These are phyloP conservation scores for Podila epicladia DNA, from an alignment of 192 early-diverging fungal species.

Conservation along the genomic window DNA sequence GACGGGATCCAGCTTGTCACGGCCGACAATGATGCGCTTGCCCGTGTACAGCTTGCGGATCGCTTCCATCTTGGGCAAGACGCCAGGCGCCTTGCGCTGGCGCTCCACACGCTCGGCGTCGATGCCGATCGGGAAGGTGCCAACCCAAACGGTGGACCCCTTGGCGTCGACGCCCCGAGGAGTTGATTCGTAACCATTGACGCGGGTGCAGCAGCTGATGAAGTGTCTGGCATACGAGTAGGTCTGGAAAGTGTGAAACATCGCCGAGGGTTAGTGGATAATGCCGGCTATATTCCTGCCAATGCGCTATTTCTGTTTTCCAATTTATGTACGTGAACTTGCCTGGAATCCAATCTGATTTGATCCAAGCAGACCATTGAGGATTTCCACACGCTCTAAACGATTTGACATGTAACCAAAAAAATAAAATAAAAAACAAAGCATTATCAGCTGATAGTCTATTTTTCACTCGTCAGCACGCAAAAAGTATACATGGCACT, in stretches of 20 bases:
- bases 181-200: conserved; percentile 92
- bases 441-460: not conserved
- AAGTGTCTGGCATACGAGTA: conserved; percentile 97
- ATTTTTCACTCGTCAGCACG: not conserved
- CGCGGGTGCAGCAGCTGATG: conserved; percentile 89
- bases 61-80: conserved; percentile 79
- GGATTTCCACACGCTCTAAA: conserved; percentile 79
- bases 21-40: conserved; percentile 96
- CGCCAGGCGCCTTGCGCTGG: conserved; percentile 70
- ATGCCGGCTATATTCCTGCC: no score
- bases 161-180: conserved; percentile 91
- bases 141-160: conserved; percentile 80
- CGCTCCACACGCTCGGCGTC: conserved; percentile 78
- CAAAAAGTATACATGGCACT: not conserved
- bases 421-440: not conserved
- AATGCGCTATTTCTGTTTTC: no score
- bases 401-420: not conserved
- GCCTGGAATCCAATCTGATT: conserved; percentile 95
- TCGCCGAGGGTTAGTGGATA: not conserved
- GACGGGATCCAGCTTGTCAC: conserved; percentile 94
- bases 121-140: conserved; percentile 98
- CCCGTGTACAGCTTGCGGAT: conserved; percentile 86
- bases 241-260: conserved; percentile 56
- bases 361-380: conserved; percentile 91
- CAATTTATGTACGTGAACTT: not conserved